phyloP scores from a whole-genome alignment of 1,139 yeast genomes.

The Sugiyamaella pinicola region DNA sequence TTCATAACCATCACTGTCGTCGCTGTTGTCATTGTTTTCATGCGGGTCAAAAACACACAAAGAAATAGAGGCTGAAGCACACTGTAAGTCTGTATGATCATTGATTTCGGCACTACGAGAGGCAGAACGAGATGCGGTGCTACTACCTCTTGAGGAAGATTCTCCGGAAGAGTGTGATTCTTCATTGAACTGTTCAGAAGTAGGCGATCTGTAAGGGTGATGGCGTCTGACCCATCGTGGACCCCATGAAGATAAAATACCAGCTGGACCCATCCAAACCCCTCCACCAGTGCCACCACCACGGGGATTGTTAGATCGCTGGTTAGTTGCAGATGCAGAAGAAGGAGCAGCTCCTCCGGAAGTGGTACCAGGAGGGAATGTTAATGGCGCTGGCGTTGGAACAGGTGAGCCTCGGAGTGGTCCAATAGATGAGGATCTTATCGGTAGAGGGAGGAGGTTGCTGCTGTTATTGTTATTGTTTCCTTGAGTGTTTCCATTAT shows the following conservation, averaged over 20 bases:
- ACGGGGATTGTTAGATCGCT: neutral
- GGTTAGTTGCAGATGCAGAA: conserved; percentile 3
- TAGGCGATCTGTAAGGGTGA: conserved; percentile 29
- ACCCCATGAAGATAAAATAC: conserved; percentile 14
- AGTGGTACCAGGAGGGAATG: neutral
- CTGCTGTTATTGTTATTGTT: neutral
- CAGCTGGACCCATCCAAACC: conserved; percentile 19
- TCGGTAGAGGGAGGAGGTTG: neutral
- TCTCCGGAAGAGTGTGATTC: conserved; percentile 4
- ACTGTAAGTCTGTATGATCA: conserved; percentile 31
- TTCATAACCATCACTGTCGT: neutral
- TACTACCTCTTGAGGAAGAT: conserved; percentile 2
- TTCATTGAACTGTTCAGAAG: neutral
- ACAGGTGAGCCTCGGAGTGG: neutral
- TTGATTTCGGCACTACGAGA: conserved; percentile 15
- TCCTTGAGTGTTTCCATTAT: neutral
- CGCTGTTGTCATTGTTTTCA: conserved; percentile 16
- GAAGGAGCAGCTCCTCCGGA: neutral
- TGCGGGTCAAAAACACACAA: conserved; percentile 29
- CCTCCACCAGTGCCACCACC: conserved; percentile 20
- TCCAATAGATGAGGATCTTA: neutral
- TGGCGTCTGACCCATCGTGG: conserved; percentile 24
- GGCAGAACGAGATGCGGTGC: conserved; percentile 13
- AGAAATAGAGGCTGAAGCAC: conserved; percentile 35
- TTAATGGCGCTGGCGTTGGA: neutral